These are phyloP conservation scores for Entonaema liquescens DNA, from an alignment of 495 filamentous ascomycete species.

Conservation along the genomic window DNA sequence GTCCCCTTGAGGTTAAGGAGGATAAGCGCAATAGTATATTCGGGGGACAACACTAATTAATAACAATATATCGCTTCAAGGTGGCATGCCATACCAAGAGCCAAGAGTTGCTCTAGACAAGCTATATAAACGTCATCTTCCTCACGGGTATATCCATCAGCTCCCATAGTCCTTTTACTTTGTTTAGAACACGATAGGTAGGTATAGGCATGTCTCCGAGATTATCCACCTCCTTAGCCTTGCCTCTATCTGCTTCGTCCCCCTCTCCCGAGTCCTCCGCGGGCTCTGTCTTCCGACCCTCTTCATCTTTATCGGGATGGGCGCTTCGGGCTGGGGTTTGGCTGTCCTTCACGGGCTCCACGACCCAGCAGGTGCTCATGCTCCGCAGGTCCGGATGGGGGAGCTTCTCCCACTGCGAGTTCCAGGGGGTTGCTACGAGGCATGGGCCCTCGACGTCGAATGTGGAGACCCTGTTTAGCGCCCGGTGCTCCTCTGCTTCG, in stretches of 20 bases:
- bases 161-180: not conserved
- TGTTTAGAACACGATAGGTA: not conserved
- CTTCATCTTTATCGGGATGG: not conserved
- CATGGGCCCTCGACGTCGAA: slow-evolving; percentile 1
- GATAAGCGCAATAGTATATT: too few relatives aligned
- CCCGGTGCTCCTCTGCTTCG: not conserved
- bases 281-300: not conserved
- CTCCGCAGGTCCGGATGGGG: not conserved
- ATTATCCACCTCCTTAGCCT: not conserved
- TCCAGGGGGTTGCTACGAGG: not conserved
- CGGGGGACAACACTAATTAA: too few relatives aligned
- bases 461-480: too few relatives aligned
- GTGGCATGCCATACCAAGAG: too few relatives aligned
- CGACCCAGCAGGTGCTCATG: not conserved
- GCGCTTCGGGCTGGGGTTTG: not conserved
- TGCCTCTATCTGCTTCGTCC: not conserved
- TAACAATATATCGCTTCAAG: too few relatives aligned
- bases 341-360: not conserved
- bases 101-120: too few relatives aligned
- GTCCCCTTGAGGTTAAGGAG: too few relatives aligned
- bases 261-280: not conserved
- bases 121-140: not conserved
- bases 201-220: not conserved
- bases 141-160: not conserved
- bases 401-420: not conserved